phyloP scores from a whole-genome alignment of 148 eudicot species.

The Chenopodium album region DNA sequence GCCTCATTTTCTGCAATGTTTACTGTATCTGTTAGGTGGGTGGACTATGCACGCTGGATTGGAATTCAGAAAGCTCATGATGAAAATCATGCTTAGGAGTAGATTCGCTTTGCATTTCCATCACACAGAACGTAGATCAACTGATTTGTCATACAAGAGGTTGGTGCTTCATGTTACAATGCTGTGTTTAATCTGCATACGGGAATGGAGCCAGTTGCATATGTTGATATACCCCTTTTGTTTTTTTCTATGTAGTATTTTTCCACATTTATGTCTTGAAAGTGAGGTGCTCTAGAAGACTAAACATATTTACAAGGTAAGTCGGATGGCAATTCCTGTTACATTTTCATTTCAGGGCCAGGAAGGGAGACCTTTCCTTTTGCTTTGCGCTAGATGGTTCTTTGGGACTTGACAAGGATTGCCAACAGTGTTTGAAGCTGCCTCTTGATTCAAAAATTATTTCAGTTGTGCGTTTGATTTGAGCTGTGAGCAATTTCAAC shows the following conservation, averaged over 20 bases:
- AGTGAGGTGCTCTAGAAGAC: background rate
- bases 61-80: slow-evolving; percentile 67
- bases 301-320: background rate
- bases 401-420: slow-evolving; percentile 1
- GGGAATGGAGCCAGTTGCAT: background rate
- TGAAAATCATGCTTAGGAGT: slow-evolving; percentile 34
- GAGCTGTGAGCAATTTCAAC: background rate
- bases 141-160: slow-evolving; percentile 11
- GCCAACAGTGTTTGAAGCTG: slow-evolving; percentile 14
- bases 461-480: background rate
- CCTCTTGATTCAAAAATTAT: background rate
- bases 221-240: background rate
- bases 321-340: background rate
- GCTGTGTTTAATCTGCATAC: background rate
- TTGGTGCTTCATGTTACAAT: slow-evolving; percentile 7
- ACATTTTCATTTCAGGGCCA: background rate
- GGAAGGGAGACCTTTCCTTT: too few relatives aligned
- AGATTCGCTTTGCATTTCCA: slow-evolving; percentile 1
- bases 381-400: too few relatives aligned
- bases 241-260: background rate
- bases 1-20: background rate
- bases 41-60: slow-evolving; percentile 84
- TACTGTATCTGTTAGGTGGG: slow-evolving; percentile 62
- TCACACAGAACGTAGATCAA: slow-evolving; percentile 13
- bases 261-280: background rate